phyloP scores from a whole-genome alignment of 2,329 filamentous ascomycete species.

The Elsinoe fawcettii region DNA sequence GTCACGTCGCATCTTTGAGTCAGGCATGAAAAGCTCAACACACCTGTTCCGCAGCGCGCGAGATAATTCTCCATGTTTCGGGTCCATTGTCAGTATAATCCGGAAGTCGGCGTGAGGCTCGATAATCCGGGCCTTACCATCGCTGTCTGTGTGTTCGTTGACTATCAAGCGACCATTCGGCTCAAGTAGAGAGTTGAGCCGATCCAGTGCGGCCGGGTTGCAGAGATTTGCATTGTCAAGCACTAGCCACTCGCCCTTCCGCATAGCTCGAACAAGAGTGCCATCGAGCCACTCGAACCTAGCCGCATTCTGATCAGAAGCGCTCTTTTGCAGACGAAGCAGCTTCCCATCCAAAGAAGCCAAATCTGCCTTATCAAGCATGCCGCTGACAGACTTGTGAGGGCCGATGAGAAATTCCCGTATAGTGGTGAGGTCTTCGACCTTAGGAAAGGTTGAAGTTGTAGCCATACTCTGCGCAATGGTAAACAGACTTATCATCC shows the following conservation, averaged over 20 bases:
- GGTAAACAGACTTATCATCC: too few relatives aligned
- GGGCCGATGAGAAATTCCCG: too few relatives aligned
- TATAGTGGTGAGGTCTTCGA: too few relatives aligned
- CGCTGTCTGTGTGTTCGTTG: slow-evolving; percentile 80
- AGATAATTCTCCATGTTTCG: slow-evolving; percentile 85
- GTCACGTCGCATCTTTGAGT: slow-evolving; percentile 5
- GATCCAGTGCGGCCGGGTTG: slow-evolving; percentile 86
- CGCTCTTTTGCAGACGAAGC: too few relatives aligned
- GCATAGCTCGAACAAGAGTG: slow-evolving; percentile 76
- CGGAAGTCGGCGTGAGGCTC: slow-evolving; percentile 79
- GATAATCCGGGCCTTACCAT: slow-evolving; percentile 73
- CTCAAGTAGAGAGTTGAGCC: slow-evolving; percentile 89
- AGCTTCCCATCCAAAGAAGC: too few relatives aligned
- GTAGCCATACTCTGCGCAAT: too few relatives aligned
- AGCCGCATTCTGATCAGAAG: slow-evolving; percentile 47
- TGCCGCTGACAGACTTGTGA: too few relatives aligned
- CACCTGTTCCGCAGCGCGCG: slow-evolving; percentile 94
- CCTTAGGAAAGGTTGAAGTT: too few relatives aligned
- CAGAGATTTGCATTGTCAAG: slow-evolving; percentile 97
- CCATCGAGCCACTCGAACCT: slow-evolving; percentile 96
- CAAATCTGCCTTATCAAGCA: too few relatives aligned
- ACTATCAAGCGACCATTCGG: slow-evolving; percentile 80
- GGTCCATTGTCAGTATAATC: slow-evolving; percentile 89
- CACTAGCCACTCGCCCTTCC: slow-evolving; percentile 83
- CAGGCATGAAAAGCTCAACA: slow-evolving; percentile 70